phyloP scores from a whole-genome alignment of 2,329 filamentous ascomycete genomes.

The Nectriaceae sp. region DNA sequence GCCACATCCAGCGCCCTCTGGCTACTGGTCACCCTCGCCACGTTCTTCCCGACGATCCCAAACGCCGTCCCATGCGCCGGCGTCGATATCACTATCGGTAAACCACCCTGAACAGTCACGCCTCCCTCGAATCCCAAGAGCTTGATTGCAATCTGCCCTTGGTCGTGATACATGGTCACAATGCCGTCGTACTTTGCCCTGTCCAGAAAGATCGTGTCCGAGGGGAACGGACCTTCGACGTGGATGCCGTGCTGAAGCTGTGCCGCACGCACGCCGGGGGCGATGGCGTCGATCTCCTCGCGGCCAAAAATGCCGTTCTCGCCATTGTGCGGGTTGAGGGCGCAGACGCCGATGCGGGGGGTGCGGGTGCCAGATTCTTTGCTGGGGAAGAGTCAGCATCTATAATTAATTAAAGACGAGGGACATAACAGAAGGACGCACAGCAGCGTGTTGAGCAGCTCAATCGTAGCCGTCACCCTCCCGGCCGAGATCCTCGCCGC shows the following conservation, averaged over 20 bases:
- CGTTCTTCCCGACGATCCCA: conserved; percentile 27
- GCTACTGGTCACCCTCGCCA: conserved; percentile 29
- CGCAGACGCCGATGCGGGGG: conserved; percentile 35
- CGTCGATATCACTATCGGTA: conserved; percentile 33
- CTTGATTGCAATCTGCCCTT: conserved; percentile 38
- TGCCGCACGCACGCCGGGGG: conserved; percentile 29
- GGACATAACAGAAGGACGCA: no score
- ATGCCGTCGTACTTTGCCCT: conserved; percentile 35
- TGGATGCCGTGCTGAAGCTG: conserved; percentile 28
- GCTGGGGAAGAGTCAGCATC: no score
- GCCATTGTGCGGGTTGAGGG: conserved; percentile 36
- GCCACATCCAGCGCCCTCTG: conserved; percentile 37
- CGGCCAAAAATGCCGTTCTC: conserved; percentile 35
- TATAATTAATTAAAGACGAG: no score
- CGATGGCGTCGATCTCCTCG: conserved; percentile 35
- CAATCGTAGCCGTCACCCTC: conserved; percentile 26
- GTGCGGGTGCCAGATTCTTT: conserved; percentile 33
- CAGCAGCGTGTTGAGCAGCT: conserved; percentile 29
- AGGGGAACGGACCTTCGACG: conserved; percentile 34
- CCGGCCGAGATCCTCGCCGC: conserved; percentile 28
- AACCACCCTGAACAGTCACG: conserved; percentile 35
- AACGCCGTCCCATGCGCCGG: conserved; percentile 15
- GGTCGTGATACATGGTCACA: conserved; percentile 39
- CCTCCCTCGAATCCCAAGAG: conserved; percentile 36
- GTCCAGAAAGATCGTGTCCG: conserved; percentile 37